A percentile compares a stretch with the other conserved stretches of the same genome.
Evolutionary conservation across 352 stramenopile species (phyloP).

Genomic region (Globisporangium megalacanthum): DNA sequence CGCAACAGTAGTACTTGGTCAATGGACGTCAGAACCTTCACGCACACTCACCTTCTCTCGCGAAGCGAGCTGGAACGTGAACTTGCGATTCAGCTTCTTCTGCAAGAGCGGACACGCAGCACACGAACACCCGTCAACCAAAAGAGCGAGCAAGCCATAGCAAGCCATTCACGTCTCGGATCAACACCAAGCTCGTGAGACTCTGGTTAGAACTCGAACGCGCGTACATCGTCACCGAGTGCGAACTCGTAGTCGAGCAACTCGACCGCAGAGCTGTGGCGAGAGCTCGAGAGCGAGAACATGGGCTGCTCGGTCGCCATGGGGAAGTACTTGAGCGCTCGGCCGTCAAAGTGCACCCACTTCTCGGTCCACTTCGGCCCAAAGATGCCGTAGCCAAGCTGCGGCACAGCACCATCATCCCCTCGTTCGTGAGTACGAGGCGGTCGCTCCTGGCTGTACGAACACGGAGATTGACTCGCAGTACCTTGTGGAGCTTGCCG

Average conservation of each 20-base stretch:
- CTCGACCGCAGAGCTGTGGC: conserved; percentile 38
- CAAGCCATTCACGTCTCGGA: too few relatives aligned
- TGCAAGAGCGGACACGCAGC: conserved; percentile 9
- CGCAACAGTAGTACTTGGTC: too few relatives aligned
- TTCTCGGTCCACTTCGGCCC: conserved; percentile 77
- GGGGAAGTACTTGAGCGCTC: conserved; percentile 68
- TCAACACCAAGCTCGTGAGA: too few relatives aligned
- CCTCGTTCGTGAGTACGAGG: background rate
- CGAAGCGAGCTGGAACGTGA: conserved; percentile 52
- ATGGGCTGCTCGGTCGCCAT: conserved; percentile 53
- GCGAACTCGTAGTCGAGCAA: conserved; percentile 45
- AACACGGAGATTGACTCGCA: background rate
- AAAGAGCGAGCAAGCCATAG: background rate
- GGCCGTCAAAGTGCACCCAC: conserved; percentile 69
- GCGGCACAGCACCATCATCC: background rate
- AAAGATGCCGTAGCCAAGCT: conserved; percentile 56
- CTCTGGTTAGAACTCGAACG: background rate
- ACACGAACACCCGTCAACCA: background rate
- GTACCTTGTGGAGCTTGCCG: conserved; percentile 59
- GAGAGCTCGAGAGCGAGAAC: conserved; percentile 52
- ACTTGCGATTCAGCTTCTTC: conserved; percentile 59
- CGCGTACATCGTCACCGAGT: conserved; percentile 33
- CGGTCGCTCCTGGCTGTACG: background rate
- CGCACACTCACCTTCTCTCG: conserved; percentile 36
- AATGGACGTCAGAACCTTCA: too few relatives aligned